Percentiles rank a stretch among this genome's conserved stretches.
Evolutionary conservation across 495 filamentous ascomycete genomes (phyloP).

Genomic region (Neurospora discreta): DNA sequence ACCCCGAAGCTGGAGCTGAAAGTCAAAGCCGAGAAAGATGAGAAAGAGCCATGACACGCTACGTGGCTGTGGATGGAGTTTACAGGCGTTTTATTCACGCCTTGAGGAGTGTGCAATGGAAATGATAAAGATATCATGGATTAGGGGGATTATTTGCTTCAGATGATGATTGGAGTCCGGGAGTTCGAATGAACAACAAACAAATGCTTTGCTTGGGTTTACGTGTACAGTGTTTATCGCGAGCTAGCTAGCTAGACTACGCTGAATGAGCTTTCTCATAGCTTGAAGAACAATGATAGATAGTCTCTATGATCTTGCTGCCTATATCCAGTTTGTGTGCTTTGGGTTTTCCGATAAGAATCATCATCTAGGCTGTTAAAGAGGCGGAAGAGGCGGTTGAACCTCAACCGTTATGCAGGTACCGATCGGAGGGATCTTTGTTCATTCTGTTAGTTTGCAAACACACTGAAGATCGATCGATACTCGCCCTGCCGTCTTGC

Average conservation of each 20-base stretch:
- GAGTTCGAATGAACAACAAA: not conserved
- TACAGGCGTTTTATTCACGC: not conserved
- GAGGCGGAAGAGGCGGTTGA: not conserved
- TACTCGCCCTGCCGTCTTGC: not conserved
- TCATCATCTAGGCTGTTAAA: too few relatives aligned
- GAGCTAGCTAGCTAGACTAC: not conserved
- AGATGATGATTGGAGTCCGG: not conserved
- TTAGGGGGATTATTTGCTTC: not conserved
- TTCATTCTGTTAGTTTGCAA: not conserved
- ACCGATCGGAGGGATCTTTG: not conserved
- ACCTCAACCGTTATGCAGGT: not conserved
- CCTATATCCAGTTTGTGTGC: too few relatives aligned
- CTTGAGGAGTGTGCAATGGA: not conserved
- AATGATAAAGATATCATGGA: not conserved
- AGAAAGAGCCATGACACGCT: not conserved
- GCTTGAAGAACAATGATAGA: not conserved
- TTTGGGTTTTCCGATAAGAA: too few relatives aligned
- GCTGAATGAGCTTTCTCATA: not conserved
- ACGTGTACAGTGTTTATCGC: not conserved
- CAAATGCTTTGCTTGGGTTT: not conserved
- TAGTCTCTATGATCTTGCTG: not conserved
- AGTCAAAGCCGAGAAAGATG: not conserved
- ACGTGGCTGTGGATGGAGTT: not conserved
- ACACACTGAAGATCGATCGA: not conserved
- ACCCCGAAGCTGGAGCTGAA: not conserved